phyloP scores from a whole-genome alignment of 2,329 filamentous ascomycete species.

The Septoria petroselini region DNA sequence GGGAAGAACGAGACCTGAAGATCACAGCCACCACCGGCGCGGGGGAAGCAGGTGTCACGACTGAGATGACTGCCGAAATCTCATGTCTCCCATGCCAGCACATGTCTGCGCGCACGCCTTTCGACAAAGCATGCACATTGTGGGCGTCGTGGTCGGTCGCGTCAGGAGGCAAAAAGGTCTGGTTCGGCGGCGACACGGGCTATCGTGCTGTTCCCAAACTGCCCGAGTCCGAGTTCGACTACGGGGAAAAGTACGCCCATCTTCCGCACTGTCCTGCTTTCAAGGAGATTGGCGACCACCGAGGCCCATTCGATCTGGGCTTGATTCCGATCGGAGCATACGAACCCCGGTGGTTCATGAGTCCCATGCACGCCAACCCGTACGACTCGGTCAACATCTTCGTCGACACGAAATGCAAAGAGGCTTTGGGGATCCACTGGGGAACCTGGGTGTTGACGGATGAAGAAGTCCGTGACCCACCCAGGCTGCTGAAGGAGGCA shows the following conservation, averaged over 20 bases:
- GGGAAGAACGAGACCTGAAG: constrained; percentile 75
- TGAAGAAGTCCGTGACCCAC: constrained; percentile 83
- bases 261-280: constrained; percentile 80
- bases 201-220: constrained; percentile 74
- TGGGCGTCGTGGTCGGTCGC: constrained; percentile 85
- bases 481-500: constrained; percentile 67
- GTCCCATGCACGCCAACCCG: constrained; percentile 79
- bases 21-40: constrained; percentile 45
- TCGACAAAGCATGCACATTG: constrained; percentile 72
- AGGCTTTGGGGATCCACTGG: constrained; percentile 88
- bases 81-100: constrained; percentile 84
- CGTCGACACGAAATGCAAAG: constrained; percentile 71
- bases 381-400: constrained; percentile 89
- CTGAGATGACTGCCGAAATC: constrained; percentile 64
- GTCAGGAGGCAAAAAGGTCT: constrained; percentile 73
- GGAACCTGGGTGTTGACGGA: constrained; percentile 79
- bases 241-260: constrained; percentile 59
- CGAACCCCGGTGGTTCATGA: constrained; percentile 69
- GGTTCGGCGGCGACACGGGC: constrained; percentile 83
- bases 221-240: constrained; percentile 65
- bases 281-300: constrained; percentile 71
- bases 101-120: constrained; percentile 63
- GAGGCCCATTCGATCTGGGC: constrained; percentile 86
- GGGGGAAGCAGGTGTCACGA: background rate
- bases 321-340: constrained; percentile 94